A percentile compares a stretch with the other conserved stretches of the same genome.
Evolutionary conservation across 805 yeast species (phyloP).

Genomic region (Wickerhamiella dianesei): DNA sequence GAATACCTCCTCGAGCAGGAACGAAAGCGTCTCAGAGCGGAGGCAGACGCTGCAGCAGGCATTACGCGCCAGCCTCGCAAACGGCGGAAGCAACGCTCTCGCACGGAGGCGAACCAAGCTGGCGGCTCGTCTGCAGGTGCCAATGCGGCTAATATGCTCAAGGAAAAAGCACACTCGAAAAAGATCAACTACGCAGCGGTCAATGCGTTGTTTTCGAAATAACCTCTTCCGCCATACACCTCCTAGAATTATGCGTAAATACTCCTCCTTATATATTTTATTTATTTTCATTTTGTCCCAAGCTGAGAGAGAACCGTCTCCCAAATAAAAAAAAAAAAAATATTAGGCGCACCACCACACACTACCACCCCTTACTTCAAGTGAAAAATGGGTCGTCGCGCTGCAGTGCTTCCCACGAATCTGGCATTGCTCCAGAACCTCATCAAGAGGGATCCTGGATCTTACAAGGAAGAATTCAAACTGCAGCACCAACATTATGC

Average conservation of each 20-base stretch:
- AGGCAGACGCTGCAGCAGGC: slow-evolving; percentile 81
- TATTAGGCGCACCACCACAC: not conserved
- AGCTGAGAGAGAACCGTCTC: not conserved
- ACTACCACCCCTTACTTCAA: not conserved
- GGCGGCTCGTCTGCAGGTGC: slow-evolving; percentile 48
- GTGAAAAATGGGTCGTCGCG: not conserved
- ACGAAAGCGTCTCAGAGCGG: slow-evolving; percentile 63
- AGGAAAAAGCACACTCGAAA: slow-evolving; percentile 64
- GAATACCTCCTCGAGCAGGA: slow-evolving; percentile 81
- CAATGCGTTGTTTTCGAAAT: slow-evolving; percentile 28
- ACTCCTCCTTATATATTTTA: not conserved
- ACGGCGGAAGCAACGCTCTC: slow-evolving; percentile 26
- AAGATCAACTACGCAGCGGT: slow-evolving; percentile 84
- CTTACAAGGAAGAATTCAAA: slow-evolving; percentile 84
- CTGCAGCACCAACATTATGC: slow-evolving; percentile 90
- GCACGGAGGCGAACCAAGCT: slow-evolving; percentile 24
- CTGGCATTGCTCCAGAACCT: slow-evolving; percentile 83
- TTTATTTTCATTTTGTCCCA: not conserved
- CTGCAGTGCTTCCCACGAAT: slow-evolving; percentile 29
- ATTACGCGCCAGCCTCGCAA: slow-evolving; percentile 38
- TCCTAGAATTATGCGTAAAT: too few relatives aligned
- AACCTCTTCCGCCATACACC: not conserved
- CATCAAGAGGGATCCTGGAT: slow-evolving; percentile 85
- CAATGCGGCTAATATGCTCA: slow-evolving; percentile 62
- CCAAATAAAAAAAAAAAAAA: not conserved